These are phyloP conservation scores for Chimonanthus salicifolius DNA, from an alignment of 164 flowering plant species.

Conservation along the genomic window DNA sequence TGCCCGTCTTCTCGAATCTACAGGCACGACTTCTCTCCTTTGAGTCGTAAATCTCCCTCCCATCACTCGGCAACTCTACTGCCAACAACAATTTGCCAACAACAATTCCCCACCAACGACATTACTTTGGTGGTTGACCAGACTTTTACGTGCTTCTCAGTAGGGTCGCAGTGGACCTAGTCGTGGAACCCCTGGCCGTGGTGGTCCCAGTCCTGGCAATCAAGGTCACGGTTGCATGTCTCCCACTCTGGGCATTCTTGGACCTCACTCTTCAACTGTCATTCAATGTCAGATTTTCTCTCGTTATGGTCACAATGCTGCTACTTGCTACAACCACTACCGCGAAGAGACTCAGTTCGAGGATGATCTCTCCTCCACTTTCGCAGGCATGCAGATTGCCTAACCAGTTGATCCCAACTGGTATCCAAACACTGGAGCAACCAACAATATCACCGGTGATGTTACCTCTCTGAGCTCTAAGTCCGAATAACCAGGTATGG, in stretches of 20 bases:
- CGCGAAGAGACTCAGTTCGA: not conserved
- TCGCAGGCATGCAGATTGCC: not conserved
- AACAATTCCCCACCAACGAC: no score
- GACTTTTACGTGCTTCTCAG: no score
- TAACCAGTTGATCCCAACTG: not conserved
- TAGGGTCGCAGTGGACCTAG: not conserved
- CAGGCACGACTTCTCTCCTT: no score
- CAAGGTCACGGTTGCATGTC: no score
- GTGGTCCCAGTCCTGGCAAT: not conserved
- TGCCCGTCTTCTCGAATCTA: no score
- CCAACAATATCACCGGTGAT: not conserved
- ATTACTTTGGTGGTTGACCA: no score
- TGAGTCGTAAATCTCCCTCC: no score
- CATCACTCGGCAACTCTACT: no score
- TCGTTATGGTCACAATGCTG: not conserved
- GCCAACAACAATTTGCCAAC: no score
- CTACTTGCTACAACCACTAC: not conserved
- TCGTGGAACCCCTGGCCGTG: not conserved
- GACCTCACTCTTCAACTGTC: not conserved
- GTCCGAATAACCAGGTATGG: not conserved
- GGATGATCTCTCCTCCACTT: not conserved
- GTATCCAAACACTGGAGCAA: not conserved
- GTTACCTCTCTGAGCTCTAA: not conserved
- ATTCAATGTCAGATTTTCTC: not conserved
- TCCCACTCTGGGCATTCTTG: not conserved